Conservation (phyloP, 1,284 basidiomycete genomes). For the Ganoderma lucidum region DNA sequence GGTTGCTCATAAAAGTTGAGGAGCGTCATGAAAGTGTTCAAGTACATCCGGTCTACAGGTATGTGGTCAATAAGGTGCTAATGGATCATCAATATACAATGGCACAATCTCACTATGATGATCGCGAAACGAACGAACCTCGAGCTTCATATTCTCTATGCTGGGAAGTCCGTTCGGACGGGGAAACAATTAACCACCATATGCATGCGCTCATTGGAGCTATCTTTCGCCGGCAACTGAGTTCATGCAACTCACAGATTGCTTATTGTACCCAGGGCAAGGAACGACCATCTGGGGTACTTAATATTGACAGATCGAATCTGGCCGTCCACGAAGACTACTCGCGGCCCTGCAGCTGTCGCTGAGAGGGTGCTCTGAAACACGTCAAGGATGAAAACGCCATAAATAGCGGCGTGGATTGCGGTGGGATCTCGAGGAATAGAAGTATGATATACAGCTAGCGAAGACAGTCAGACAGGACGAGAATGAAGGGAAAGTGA, state of each 20-base stretch:
- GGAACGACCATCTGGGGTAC: neutral
- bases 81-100: neutral
- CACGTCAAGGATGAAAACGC: neutral
- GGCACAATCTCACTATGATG: neutral
- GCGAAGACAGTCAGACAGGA: neutral
- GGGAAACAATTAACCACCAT: neutral
- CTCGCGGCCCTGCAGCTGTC: neutral
- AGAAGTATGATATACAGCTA: neutral
- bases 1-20: too few species aligned
- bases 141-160: neutral
- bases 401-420: neutral
- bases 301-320: neutral
- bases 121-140: neutral
- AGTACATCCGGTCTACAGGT: neutral
- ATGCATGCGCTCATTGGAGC: neutral
- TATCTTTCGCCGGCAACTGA: neutral
- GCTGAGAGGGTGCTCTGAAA: neutral
- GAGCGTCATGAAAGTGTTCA: too few species aligned
- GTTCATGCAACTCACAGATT: neutral
- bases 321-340: neutral
- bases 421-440: neutral
- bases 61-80: neutral
- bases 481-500: neutral
- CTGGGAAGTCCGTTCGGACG: neutral
- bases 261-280: neutral